These are phyloP conservation scores for Fusarium buharicum DNA, from an alignment of 2,329 filamentous ascomycete species.

Conservation along the genomic window DNA sequence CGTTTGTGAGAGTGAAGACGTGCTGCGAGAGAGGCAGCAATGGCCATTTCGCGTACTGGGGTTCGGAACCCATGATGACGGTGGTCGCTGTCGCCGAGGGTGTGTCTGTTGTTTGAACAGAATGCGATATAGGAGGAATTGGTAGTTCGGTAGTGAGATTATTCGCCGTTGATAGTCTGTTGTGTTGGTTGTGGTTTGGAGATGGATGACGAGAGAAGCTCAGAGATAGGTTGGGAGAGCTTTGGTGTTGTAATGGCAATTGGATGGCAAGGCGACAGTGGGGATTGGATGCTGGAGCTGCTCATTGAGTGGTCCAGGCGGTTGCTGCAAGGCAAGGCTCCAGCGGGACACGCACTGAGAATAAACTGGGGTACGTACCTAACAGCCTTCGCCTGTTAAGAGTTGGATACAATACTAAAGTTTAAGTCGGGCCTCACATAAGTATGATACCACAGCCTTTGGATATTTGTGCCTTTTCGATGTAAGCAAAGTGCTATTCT, in stretches of 20 bases:
- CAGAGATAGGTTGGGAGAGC: conserved; percentile 34
- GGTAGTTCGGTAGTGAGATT: not conserved
- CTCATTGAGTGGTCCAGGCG: too few species aligned
- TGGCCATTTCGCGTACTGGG: conserved; percentile 87
- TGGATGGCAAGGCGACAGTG: conserved; percentile 40
- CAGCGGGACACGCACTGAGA: conserved; percentile 47
- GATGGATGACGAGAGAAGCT: conserved; percentile 44
- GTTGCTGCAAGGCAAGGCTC: conserved; percentile 45
- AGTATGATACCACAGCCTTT: too few species aligned
- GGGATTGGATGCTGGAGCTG: conserved; percentile 12
- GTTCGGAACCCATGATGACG: conserved; percentile 77
- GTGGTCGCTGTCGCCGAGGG: conserved; percentile 44
- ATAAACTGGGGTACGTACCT: conserved; percentile 25
- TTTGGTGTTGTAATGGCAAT: conserved; percentile 37
- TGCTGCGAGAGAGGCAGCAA: conserved; percentile 84
- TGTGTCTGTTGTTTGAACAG: conserved; percentile 34
- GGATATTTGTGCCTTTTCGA: too few species aligned
- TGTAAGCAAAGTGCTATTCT: too few species aligned
- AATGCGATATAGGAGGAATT: not conserved
- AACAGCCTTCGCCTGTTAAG: not conserved
- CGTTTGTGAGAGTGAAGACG: conserved; percentile 87
- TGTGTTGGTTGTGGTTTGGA: conserved; percentile 26
- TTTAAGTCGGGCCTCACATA: too few species aligned
- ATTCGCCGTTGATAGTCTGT: conserved; percentile 9
- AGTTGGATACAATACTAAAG: too few species aligned